These are phyloP conservation scores for Dichotomopilus funicola DNA, from an alignment of 2,329 filamentous ascomycete genomes.

Conservation along the genomic window DNA sequence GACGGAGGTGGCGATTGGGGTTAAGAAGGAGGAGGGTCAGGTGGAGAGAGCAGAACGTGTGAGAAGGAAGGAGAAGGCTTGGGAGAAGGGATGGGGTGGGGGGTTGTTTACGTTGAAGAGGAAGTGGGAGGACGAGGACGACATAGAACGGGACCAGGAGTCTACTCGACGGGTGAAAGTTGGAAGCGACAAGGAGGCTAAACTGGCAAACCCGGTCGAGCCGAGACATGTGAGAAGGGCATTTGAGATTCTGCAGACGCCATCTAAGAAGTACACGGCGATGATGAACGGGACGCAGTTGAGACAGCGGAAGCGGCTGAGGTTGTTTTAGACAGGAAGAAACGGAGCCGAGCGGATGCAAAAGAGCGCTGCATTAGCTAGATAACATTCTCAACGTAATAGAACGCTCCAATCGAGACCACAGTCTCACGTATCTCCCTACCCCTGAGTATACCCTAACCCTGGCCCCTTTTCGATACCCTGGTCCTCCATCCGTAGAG, in stretches of 20 bases:
- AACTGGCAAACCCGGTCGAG: neutral
- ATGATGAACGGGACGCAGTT: neutral
- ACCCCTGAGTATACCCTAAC: no score
- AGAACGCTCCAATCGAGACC: no score
- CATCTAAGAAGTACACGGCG: neutral
- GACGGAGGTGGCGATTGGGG: constrained; percentile 1
- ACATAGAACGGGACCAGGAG: no score
- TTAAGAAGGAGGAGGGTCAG: neutral
- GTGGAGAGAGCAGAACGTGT: neutral
- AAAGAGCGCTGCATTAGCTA: no score
- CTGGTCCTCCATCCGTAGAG: no score
- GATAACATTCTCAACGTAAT: no score
- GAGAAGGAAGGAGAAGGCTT: neutral
- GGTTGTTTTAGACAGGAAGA: neutral
- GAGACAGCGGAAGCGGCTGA: neutral
- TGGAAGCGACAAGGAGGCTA: no score
- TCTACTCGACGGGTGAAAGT: no score
- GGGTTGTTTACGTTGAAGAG: neutral
- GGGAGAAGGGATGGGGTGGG: neutral
- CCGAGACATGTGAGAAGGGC: neutral
- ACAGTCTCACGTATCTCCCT: no score
- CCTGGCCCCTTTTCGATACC: no score
- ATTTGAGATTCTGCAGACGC: neutral
- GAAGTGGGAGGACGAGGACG: neutral
- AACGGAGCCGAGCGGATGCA: neutral